Evolutionary conservation across 192 early-diverging fungal genomes (phyloP), one percentile per base, ranked within the genome.

Genomic region (Dispira simplex): DNA sequence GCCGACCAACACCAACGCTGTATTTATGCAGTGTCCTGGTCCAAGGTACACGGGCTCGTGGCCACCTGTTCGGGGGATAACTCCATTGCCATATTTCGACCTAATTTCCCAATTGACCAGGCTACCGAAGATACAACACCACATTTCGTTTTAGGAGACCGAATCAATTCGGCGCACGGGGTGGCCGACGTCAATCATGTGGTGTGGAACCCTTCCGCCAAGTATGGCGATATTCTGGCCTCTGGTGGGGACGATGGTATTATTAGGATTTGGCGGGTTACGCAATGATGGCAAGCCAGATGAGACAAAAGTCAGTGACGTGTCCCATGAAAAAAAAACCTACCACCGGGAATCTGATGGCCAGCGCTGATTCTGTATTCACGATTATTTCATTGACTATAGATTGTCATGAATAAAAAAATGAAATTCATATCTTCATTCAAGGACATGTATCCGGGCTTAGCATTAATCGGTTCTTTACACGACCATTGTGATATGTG

Each of bases 21-120:
- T 26, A 89, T 98, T 32, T 98, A 93, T 70, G 90, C 88, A 14
- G 91, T 98, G 0, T 85, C 92, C 26, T 98, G 93, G 93, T 90
- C 89, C 32, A 82, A 82, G 47, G 71, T 78, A 0, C 72, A 87
- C 54, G 87, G 82, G 2, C 64, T 68, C 43, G 73, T 98, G 32
- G 95, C 90, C 3, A 93, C 89, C 26, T 80, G 85, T 12, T 79
- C 84, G 60, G 90, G 89, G 12, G 95, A 98, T 72, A 92, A 93
- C 72, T 67, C 70, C 0, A 75, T 98, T 21, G 76, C 81, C 1
- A 63, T 96, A 8, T 78, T 90, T 69, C 73, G 71, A 28, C 72
- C 66, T 43, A 60, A 60, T 28, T 21, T 9, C 9, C 48, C 48
- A 20, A 8, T 9, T 21, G 18, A 49, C 48, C 48, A 16, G 8